Base-by-base conservation (phyloP, 2,329 filamentous ascomycete species). In the Fusarium pseudonygamai region DNA sequence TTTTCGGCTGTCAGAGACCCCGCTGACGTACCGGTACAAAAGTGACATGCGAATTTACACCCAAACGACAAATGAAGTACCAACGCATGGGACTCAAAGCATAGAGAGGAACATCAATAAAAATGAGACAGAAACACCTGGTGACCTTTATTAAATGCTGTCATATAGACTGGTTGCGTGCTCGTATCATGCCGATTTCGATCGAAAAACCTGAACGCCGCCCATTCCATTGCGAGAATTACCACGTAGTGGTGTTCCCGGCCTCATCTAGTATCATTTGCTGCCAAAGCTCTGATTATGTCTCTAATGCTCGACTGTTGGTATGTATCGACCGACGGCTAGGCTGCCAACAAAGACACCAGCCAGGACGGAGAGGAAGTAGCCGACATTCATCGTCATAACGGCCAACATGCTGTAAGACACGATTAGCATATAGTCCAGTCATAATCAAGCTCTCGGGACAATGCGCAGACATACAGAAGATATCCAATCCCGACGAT, bases 311-410 rank as follows among this genome's bases (percentile, higher is more conserved):
- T 89, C 88, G 20, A 83, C 81, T 28, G 83, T 74, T 49, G 84
- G 79, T 34, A 85, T 85, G 77, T 91, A 96, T 72, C 95, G 89
- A 36, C 95, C 94, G 69, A 96, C 88, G 1, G 90, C 88, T 47
- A 98, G 83, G 80, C 96, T 96, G 30, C 96, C 96, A n/a, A 97
- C 79, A 79, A 98, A 98, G 4, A 93, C 89, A 40, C 93, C 93
- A 2, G 87, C 91, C 12, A 96, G 86, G n/a, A 95, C 88, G 0
- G 93, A 95, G 61, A 94, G 82, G 80, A 96, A 96, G 80, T 96
- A 96, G 18, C 93, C 94, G 22, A 96, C 88, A 77, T 96, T 96
- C 85, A 94, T 90, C 3, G 93, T 95, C 94, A 96, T 97, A 79
- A 97, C 93, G 20, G 93, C 93, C 83, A 97, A 84, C 95, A 97